phyloP scores from a whole-genome alignment of 768 basidiomycete species.

The Pisolithus microcarpus region DNA sequence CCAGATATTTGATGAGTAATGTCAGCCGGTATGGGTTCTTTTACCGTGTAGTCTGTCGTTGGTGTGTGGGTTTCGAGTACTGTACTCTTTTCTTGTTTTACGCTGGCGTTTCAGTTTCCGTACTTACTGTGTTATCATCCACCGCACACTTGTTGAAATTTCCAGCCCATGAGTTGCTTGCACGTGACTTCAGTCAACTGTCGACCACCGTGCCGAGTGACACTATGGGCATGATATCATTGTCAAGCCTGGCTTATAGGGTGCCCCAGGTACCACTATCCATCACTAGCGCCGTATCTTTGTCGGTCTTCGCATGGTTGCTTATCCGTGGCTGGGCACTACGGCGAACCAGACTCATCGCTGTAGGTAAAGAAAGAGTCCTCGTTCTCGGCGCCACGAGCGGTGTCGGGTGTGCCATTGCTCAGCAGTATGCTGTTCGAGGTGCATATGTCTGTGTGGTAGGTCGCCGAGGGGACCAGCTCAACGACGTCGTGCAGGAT shows the following conservation, averaged over 20 bases:
- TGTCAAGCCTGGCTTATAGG: neutral
- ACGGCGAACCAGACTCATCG: slow-evolving; percentile 31
- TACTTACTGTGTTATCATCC: too few species aligned
- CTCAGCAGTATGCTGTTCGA: slow-evolving; percentile 61
- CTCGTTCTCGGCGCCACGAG: slow-evolving; percentile 78
- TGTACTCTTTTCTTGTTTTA: too few species aligned
- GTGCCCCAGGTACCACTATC: neutral
- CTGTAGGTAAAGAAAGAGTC: slow-evolving; percentile 55
- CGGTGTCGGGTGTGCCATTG: slow-evolving; percentile 72
- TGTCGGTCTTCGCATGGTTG: slow-evolving; percentile 13
- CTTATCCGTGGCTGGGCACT: slow-evolving; percentile 12
- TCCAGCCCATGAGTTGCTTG: too few species aligned
- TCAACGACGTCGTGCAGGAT: slow-evolving; percentile 49
- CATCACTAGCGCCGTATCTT: slow-evolving; percentile 8
- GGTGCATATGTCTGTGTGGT: slow-evolving; percentile 73
- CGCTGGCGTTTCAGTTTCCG: too few species aligned
- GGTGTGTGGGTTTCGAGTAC: too few species aligned
- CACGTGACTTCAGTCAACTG: neutral
- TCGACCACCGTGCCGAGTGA: neutral
- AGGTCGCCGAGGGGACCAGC: slow-evolving; percentile 49
- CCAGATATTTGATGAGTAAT: slow-evolving; percentile 18
- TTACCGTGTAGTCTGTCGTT: too few species aligned
- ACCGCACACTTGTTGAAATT: too few species aligned
- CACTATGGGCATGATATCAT: too few species aligned
- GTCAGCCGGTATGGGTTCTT: too few species aligned